Conservation (phyloP, 345 rosid genomes). For the Gossypium longicalyx region DNA sequence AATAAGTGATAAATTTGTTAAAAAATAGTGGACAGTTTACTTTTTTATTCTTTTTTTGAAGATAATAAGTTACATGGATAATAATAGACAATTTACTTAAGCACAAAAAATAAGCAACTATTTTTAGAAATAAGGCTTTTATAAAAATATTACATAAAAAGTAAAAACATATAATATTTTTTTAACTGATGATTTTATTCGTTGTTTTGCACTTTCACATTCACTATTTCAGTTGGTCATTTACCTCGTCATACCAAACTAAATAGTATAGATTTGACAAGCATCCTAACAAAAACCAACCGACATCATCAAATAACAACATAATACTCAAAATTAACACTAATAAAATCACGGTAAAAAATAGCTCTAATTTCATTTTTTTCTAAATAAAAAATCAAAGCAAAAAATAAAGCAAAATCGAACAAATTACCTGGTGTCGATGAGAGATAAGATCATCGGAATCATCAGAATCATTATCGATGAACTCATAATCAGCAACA, state of each 20-base stretch:
- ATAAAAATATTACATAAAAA: neutral
- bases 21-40: neutral
- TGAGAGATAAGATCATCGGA: constrained; percentile 56
- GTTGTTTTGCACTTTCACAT: neutral
- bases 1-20: neutral
- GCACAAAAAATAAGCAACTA: neutral
- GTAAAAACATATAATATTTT: neutral
- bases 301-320: neutral
- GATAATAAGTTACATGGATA: neutral
- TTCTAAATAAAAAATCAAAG: neutral
- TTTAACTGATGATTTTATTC: neutral
- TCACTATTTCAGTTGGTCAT: neutral
- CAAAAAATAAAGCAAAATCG: neutral
- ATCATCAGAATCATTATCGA: constrained; percentile 70
- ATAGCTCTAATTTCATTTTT: no score
- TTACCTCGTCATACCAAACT: neutral
- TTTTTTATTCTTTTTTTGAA: neutral
- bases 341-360: neutral
- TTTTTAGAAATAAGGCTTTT: neutral
- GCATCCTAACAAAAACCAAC: neutral
- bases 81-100: neutral
- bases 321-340: neutral
- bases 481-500: constrained; percentile 59
- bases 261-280: neutral
- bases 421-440: constrained; percentile 51